Base-by-base conservation (phyloP, 495 filamentous ascomycete species). In the Penicillium coprophilum region DNA sequence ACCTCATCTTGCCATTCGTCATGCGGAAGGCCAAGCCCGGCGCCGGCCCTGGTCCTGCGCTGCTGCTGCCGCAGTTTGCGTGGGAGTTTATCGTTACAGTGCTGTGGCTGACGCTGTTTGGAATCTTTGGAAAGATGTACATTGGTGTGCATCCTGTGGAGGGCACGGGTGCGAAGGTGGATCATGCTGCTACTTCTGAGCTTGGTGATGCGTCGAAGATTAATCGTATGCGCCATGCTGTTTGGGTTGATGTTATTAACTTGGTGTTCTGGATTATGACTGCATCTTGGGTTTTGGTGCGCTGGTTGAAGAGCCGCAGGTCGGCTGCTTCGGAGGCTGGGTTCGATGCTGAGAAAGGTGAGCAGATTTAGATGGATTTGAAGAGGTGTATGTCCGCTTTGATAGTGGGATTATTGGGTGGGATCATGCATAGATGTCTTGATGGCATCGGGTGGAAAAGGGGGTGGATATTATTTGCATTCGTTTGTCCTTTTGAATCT, bases 61-160 rank as follows among this genome's bases (percentile, higher is more conserved):
- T 68, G 23, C 57, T 59, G n/a, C 34, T 77, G 19, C 70, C 68
- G 45, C 71, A 74, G 49, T 90, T 89, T 70, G 77, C 68, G 36
- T 91, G 88, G 89, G 90, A 90, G 69, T 62, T 73, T 28, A 63
- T 91, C 0, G 69, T 94, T 3, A 89, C 66, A 61, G 73, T 91
- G 28, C 76, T 95, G 13, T 96, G 87, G 87, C 80, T 88, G 64
- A 82, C 82, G 3, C 77, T 94, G 39, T 96, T 96, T 71, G 91
- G 90, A 21, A 64, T 91, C 28, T 95, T 96, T 69, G 92, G 83
- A 47, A 83, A 83, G 68, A 81, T 89, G 78, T 96, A 87, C 77
- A 87, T 94, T 71, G 69, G 85, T 52, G 81, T 82, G 47, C 67
- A 89, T 59, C 64, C 86, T 8, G 75, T 67, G 76, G 85, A 55